Conservation (phyloP, 192 early-diverging fungal genomes). For the Dispira simplex region DNA sequence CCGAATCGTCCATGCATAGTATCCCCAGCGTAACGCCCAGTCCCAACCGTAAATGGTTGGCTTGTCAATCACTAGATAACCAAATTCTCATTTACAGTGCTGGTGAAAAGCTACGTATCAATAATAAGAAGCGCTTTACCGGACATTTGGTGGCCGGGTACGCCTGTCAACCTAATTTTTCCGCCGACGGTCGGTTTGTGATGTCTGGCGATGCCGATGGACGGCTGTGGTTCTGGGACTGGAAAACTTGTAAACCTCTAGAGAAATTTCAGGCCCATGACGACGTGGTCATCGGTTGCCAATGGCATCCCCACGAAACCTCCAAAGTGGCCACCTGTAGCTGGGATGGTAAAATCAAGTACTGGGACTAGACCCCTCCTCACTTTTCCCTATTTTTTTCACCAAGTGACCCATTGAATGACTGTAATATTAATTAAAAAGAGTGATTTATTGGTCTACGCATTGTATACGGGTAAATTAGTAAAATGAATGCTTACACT, state of each 20-base stretch:
- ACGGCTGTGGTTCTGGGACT: constrained; percentile 92
- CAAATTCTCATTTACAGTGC: constrained; percentile 84
- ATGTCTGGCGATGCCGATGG: constrained; percentile 88
- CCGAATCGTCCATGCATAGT: constrained; percentile 91
- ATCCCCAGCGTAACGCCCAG: constrained; percentile 86
- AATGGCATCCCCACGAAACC: constrained; percentile 95
- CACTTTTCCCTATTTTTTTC: too few species aligned
- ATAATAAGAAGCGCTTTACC: constrained; percentile 80
- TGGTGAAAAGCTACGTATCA: constrained; percentile 66
- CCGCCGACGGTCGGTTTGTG: constrained; percentile 78
- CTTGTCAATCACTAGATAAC: constrained; percentile 92
- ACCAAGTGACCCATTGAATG: too few species aligned
- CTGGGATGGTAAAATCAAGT: constrained; percentile 94
- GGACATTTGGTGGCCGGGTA: constrained; percentile 95
- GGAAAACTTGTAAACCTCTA: constrained; percentile 75
- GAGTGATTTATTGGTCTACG: too few species aligned
- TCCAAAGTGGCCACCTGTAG: constrained; percentile 83
- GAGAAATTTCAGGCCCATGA: constrained; percentile 87
- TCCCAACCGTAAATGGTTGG: constrained; percentile 86
- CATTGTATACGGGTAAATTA: too few species aligned
- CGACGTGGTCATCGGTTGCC: constrained; percentile 72
- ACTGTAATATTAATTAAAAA: too few species aligned
- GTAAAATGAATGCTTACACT: too few species aligned
- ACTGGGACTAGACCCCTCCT: constrained; percentile 41
- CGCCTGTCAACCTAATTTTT: constrained; percentile 87